phyloP scores from a whole-genome alignment of 2,329 filamentous ascomycete species.

The Periconia sp. region DNA sequence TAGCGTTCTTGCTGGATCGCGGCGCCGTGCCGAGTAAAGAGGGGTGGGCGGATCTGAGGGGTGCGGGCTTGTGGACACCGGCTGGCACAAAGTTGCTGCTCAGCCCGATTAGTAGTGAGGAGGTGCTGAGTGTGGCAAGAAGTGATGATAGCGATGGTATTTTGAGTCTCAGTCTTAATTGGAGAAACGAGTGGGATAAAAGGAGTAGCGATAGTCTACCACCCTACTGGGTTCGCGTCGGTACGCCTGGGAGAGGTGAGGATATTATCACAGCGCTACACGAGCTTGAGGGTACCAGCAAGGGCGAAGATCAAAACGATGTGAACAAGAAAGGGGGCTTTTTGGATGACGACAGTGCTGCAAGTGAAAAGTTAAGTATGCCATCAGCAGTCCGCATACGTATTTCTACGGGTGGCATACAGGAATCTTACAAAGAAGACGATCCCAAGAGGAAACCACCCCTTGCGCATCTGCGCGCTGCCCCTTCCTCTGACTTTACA shows the following conservation, averaged over 20 bases:
- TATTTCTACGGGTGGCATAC: slow-evolving; percentile 28
- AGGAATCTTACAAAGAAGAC: slow-evolving; percentile 26
- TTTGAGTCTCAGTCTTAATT: slow-evolving; percentile 25
- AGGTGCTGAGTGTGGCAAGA: slow-evolving; percentile 29
- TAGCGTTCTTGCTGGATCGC: slow-evolving; percentile 67
- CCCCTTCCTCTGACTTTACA: slow-evolving; percentile 13
- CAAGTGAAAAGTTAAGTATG: slow-evolving; percentile 11
- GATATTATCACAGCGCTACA: slow-evolving; percentile 18
- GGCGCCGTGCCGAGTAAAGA: slow-evolving; percentile 53
- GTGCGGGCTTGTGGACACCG: slow-evolving; percentile 36
- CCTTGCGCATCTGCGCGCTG: slow-evolving; percentile 20
- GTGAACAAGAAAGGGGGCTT: slow-evolving; percentile 21
- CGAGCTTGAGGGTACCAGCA: slow-evolving; percentile 9
- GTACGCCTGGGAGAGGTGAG: slow-evolving; percentile 10
- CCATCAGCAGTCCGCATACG: slow-evolving; percentile 17
- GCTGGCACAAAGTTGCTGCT: slow-evolving; percentile 33
- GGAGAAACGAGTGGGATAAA: slow-evolving; percentile 27
- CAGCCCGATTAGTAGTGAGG: slow-evolving; percentile 21
- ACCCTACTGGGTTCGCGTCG: slow-evolving; percentile 32
- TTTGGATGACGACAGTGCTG: slow-evolving; percentile 26
- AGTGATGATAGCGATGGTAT: slow-evolving; percentile 38
- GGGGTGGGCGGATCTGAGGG: slow-evolving; percentile 25
- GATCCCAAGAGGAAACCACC: slow-evolving; percentile 16
- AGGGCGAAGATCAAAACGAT: slow-evolving; percentile 12
- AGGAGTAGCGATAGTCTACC: slow-evolving; percentile 27